These are phyloP conservation scores for Limonium bicolor DNA, from an alignment of 148 eudicot species.

Conservation along the genomic window DNA sequence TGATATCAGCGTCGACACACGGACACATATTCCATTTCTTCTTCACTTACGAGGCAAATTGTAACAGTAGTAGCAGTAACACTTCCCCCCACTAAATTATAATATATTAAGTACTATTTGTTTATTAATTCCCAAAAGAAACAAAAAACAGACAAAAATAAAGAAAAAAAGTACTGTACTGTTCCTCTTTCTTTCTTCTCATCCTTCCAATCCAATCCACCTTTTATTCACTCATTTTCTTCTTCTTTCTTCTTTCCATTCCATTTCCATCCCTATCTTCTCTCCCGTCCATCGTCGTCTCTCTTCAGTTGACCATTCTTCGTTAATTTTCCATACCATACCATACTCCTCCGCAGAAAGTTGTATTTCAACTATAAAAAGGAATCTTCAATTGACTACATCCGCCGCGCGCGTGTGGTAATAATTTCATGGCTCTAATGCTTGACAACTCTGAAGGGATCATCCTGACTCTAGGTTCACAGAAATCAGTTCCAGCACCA, in stretches of 20 bases:
- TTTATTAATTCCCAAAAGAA: no score
- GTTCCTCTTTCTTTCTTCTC: neutral
- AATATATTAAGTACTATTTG: no score
- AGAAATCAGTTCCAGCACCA: conserved; percentile 73
- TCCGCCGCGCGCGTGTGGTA: no score
- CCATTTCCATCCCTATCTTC: neutral
- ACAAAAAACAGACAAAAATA: neutral
- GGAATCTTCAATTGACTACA: no score
- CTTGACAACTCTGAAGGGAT: conserved; percentile 58
- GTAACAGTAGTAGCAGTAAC: no score
- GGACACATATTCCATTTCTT: conserved; percentile 55
- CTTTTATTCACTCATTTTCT: neutral
- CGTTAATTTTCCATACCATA: no score
- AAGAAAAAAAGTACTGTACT: neutral
- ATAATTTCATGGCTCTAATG: conserved; percentile 68
- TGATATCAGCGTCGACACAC: conserved; percentile 50
- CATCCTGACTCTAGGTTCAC: conserved; percentile 44
- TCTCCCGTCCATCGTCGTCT: neutral
- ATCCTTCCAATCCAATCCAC: neutral
- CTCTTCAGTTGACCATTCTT: no score
- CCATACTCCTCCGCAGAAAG: no score
- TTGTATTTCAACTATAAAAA: no score
- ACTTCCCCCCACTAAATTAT: no score
- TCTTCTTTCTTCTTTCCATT: neutral
- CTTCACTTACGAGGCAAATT: conserved; percentile 7